These are phyloP conservation scores for Oxyria digyna DNA, from an alignment of 148 eudicot species.

Conservation along the genomic window DNA sequence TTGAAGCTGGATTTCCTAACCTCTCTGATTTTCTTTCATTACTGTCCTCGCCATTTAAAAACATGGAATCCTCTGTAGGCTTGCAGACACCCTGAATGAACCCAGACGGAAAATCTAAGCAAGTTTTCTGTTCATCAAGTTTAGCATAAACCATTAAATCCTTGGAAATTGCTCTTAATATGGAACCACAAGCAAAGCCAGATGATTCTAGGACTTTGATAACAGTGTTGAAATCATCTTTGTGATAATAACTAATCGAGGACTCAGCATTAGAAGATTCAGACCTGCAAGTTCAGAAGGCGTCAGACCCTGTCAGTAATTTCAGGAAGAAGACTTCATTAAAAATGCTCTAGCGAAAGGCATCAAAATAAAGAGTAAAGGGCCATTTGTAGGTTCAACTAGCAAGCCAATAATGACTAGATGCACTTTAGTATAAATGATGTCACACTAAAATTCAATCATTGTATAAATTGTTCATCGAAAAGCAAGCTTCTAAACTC, in stretches of 20 bases:
- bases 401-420: background rate
- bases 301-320: background rate
- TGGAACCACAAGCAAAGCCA: slow-evolving; percentile 26
- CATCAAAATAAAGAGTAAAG: background rate
- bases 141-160: slow-evolving; percentile 27
- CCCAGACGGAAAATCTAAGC: slow-evolving; percentile 16
- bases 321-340: background rate
- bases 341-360: background rate
- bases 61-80: slow-evolving; percentile 2
- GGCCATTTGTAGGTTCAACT: background rate
- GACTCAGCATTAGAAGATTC: slow-evolving; percentile 43
- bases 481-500: too few species aligned
- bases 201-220: slow-evolving; percentile 45
- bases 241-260: slow-evolving; percentile 48
- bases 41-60: slow-evolving; percentile 16
- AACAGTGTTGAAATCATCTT: slow-evolving; percentile 45
- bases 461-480: too few species aligned
- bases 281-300: slow-evolving; percentile 45
- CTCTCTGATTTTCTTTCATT: slow-evolving; percentile 17
- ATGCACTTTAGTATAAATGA: too few species aligned
- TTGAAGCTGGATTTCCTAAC: slow-evolving; percentile 26
- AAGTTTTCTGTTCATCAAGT: slow-evolving; percentile 23
- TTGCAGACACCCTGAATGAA: slow-evolving; percentile 11
- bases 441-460: too few species aligned
- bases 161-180: slow-evolving; percentile 39